Conservation (phyloP, 1,284 basidiomycete genomes). For the Cutaneotrichosporon spelunceum region DNA sequence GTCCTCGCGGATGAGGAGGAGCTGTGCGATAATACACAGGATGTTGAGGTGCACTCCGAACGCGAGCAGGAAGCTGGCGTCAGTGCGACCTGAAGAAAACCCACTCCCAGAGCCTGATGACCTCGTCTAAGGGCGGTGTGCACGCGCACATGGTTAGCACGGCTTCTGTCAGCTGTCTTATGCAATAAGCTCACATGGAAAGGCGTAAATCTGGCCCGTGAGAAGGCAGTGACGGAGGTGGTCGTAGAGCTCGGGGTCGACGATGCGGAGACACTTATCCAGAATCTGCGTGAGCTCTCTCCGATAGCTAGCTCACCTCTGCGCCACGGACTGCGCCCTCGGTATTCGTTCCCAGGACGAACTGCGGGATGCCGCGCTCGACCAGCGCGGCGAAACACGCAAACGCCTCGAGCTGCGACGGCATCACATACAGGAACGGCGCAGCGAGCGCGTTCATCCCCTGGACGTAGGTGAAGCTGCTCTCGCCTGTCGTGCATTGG, state of each 20-base stretch:
- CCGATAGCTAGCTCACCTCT: slow-evolving; percentile 60
- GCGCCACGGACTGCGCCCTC: slow-evolving; percentile 91
- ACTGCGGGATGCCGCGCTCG: slow-evolving; percentile 85
- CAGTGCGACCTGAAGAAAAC: slow-evolving; percentile 14
- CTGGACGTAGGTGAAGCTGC: slow-evolving; percentile 72
- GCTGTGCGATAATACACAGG: slow-evolving; percentile 90
- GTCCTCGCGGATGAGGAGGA: slow-evolving; percentile 82
- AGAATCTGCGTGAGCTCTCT: slow-evolving; percentile 61
- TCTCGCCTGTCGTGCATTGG: slow-evolving; percentile 55
- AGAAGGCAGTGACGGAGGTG: slow-evolving; percentile 85
- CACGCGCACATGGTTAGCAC: slow-evolving; percentile 93
- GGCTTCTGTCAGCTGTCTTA: slow-evolving; percentile 56
- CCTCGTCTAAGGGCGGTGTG: slow-evolving; percentile 91
- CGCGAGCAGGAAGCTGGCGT: slow-evolving; percentile 71
- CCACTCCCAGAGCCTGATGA: slow-evolving; percentile 85
- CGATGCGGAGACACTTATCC: slow-evolving; percentile 83
- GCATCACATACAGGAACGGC: slow-evolving; percentile 93
- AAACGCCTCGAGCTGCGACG: slow-evolving; percentile 93
- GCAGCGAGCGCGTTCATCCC: slow-evolving; percentile 99
- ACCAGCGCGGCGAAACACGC: slow-evolving; percentile 93
- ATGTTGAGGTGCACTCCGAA: slow-evolving; percentile 96
- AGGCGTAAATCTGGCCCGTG: slow-evolving; percentile 97
- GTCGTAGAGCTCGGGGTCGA: slow-evolving; percentile 78
- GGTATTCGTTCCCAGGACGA: slow-evolving; percentile 87
- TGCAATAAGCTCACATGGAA: slow-evolving; percentile 70